Base-by-base conservation (phyloP, 306 rosid species). In the Cyclanthera cordifolia region DNA sequence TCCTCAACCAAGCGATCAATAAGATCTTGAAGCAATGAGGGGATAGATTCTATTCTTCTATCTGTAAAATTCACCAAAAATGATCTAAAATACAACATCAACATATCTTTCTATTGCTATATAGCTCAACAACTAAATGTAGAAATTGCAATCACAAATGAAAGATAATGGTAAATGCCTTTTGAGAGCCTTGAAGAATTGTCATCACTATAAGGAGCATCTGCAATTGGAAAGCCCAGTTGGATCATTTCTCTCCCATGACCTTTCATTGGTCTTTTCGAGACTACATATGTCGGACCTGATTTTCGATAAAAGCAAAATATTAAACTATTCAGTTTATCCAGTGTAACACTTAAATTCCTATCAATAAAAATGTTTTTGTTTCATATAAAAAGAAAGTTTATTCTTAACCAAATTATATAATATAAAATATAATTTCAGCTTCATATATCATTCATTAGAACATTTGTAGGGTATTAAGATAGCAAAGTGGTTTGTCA, bases 231-330 rank as follows among this genome's bases (percentile, higher is more conserved):
- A 63, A 80, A 71, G 71, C 96, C 96, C 51, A 89, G 74, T 58
- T 89, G 96, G 79, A 89, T 82, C 79, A 80, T 85, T 76, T 89
- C 96, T 79, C 94, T 86, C 78, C 96, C 96, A 71, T 74, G 94
- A 53, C 96, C 96, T 77, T 77, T 89, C 80, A 74, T 85, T 30
- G 96, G 96, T 82, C 94, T 83, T 76, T 85, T 86, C 32, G 81
- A 81, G 59, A 68, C 75, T 76, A 86, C 83, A 74, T 78, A 86
- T 17, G 86, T 77, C 60, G 70, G 87, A 73, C 85, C 91, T 85
- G 91, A 72, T 85, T 73, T 61, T 74, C 34, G 20, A 21, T 63
- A 27, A 67, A 9, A 74, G 50, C 1, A 61, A 61, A 54, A 46
- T 9, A 1, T 23, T 47, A 14, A 16, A 34, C 7, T n/a, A 34